These are phyloP conservation scores for Boletus insuetus DNA, from an alignment of 768 basidiomycete species.

Conservation along the genomic window DNA sequence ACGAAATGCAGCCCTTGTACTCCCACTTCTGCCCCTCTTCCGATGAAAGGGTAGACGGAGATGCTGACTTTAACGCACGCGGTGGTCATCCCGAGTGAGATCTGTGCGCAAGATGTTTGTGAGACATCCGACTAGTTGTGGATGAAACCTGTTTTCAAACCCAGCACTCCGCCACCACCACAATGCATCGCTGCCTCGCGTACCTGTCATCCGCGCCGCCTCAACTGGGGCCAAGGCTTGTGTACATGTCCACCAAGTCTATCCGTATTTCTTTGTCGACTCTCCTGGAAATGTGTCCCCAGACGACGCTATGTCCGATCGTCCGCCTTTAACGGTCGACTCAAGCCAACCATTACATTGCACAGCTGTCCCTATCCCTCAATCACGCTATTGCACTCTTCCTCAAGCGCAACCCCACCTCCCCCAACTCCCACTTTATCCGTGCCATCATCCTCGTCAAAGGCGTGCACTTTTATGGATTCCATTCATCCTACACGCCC, in stretches of 20 bases:
- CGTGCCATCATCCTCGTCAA: constrained; percentile 85
- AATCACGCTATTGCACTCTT: constrained; percentile 86
- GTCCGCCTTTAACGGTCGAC: not conserved
- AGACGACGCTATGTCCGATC: constrained; percentile 49
- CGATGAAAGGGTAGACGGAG: not conserved
- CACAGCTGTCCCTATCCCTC: constrained; percentile 67
- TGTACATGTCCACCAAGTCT: constrained; percentile 54
- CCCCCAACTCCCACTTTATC: constrained; percentile 56
- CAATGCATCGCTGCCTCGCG: constrained; percentile 54
- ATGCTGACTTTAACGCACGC: too few species aligned
- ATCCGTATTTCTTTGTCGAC: constrained; percentile 29
- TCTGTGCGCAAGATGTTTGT: too few species aligned
- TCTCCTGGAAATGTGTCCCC: constrained; percentile 69
- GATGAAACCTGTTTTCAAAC: too few species aligned
- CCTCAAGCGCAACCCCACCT: constrained; percentile 66
- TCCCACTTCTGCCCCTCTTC: constrained; percentile 12
- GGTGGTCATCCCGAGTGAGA: not conserved
- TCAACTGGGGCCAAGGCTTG: constrained; percentile 76
- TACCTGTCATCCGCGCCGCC: constrained; percentile 78
- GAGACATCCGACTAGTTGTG: too few species aligned
- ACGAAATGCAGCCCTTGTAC: constrained; percentile 61
- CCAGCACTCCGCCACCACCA: constrained; percentile 39
- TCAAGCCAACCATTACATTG: constrained; percentile 54
- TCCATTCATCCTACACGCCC: constrained; percentile 77
- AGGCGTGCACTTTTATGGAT: constrained; percentile 96